Percentiles rank a stretch among this genome's conserved stretches.
Evolutionary conservation across 225 moss, liverwort and hornwort species (phyloP).

Genomic region (Thuidium tamariscinum): DNA sequence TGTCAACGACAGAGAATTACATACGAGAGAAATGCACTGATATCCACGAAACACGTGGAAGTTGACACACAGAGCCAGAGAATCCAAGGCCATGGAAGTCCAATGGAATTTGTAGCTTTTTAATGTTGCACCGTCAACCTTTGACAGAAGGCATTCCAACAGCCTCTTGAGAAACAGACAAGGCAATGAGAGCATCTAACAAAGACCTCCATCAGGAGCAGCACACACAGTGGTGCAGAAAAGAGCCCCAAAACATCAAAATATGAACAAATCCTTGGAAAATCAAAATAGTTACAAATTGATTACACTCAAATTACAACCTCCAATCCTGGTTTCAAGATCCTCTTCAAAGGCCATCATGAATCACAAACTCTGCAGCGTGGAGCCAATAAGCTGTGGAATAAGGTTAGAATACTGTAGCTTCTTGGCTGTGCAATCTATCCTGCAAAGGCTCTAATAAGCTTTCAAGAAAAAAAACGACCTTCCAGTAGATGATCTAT

Average conservation of each 20-base stretch:
- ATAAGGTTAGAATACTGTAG: background rate
- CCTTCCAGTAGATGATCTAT: background rate
- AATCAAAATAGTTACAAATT: conserved; percentile 3
- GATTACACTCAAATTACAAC: background rate
- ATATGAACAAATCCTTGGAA: background rate
- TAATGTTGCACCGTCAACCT: background rate
- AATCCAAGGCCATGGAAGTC: too few species aligned
- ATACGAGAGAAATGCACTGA: background rate
- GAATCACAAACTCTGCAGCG: background rate
- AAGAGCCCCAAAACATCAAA: background rate
- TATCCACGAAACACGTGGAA: background rate
- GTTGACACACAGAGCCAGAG: background rate
- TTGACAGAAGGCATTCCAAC: background rate
- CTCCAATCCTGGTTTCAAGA: background rate
- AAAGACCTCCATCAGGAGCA: background rate
- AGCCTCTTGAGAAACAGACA: too few species aligned
- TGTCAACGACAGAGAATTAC: background rate
- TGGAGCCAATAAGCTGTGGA: background rate
- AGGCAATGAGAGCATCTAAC: background rate
- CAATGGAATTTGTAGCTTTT: background rate
- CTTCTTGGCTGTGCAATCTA: background rate
- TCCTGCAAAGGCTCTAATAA: too few species aligned
- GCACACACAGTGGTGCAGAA: background rate
- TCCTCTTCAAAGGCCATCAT: background rate
- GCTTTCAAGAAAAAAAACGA: background rate